Conservation (phyloP, 805 yeast species). For the Saturnispora galanensis region DNA sequence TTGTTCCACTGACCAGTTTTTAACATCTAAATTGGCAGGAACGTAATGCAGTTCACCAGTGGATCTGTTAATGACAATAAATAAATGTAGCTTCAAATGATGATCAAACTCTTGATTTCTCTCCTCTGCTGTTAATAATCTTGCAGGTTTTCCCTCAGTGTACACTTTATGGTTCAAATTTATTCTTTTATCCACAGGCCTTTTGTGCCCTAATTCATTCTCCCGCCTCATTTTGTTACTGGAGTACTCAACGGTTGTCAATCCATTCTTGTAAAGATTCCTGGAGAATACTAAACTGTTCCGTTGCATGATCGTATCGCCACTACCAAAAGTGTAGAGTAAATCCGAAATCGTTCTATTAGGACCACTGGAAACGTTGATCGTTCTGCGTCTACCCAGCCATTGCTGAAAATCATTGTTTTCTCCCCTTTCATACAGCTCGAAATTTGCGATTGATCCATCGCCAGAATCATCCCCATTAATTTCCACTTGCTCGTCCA, state of each 20-base stretch:
- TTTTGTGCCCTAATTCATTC: not conserved
- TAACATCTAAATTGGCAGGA: conserved; percentile 27
- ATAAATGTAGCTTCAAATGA: conserved; percentile 18
- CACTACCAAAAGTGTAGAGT: conserved; percentile 15
- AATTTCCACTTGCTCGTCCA: conserved; percentile 9
- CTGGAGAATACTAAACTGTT: conserved; percentile 19
- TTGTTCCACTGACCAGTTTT: conserved; percentile 27
- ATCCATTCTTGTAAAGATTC: conserved; percentile 20
- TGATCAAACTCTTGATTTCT: not conserved
- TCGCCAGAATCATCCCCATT: conserved; percentile 10
- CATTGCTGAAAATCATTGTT: conserved; percentile 1
- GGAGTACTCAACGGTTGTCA: conserved; percentile 4
- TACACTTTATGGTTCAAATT: conserved; percentile 1
- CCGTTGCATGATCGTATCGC: conserved; percentile 20
- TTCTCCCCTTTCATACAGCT: too few species aligned
- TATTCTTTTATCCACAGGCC: not conserved
- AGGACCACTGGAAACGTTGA: conserved; percentile 23
- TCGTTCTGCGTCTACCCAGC: not conserved
- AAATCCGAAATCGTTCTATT: conserved; percentile 24
- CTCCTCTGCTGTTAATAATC: not conserved
- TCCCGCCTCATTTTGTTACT: not conserved
- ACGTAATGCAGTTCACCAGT: conserved; percentile 27
- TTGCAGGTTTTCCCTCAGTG: not conserved
- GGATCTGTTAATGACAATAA: conserved; percentile 23
- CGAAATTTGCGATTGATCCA: not conserved